These are phyloP conservation scores for Mycena chlorophos DNA, from an alignment of 768 basidiomycete species.

Conservation along the genomic window DNA sequence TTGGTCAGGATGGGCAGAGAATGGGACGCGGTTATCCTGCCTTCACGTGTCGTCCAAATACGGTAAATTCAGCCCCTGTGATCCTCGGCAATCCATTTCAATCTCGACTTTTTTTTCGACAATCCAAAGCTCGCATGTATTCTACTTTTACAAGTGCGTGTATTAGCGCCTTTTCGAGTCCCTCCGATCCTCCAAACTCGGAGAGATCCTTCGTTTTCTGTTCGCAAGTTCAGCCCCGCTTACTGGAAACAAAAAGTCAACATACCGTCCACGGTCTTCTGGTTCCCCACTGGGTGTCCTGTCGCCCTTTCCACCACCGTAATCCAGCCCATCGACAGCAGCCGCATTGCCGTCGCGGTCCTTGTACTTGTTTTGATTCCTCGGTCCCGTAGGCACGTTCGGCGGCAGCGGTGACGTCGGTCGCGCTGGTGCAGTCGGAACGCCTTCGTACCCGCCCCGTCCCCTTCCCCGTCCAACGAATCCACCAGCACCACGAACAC, in stretches of 20 bases:
- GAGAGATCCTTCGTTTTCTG: slow-evolving; percentile 76
- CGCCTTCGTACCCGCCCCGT: slow-evolving; percentile 42
- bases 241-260: slow-evolving; percentile 7
- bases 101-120: too few species aligned
- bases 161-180: slow-evolving; percentile 74
- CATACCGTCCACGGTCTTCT: slow-evolving; percentile 65
- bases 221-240: slow-evolving; percentile 2
- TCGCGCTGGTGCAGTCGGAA: slow-evolving; percentile 59
- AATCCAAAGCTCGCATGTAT: too few species aligned
- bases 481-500: slow-evolving; percentile 37
- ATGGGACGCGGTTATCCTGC: too few species aligned
- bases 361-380: slow-evolving; percentile 89
- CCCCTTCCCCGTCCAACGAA: slow-evolving; percentile 45
- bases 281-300: slow-evolving; percentile 67
- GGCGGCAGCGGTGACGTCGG: slow-evolving; percentile 85
- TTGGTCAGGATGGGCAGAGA: too few species aligned
- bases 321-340: slow-evolving; percentile 87
- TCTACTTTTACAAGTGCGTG: too few species aligned
- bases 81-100: too few species aligned
- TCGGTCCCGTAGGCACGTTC: slow-evolving; percentile 83
- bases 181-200: slow-evolving; percentile 66
- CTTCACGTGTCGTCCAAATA: too few species aligned
- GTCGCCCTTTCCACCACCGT: slow-evolving; percentile 62
- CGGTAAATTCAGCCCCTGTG: too few species aligned
- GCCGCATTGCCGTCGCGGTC: slow-evolving; percentile 84